Percentiles rank a stretch among this genome's conserved stretches.
Conservation (phyloP, 257 asterid genomes). For the Fraxinus quadrangulata region DNA sequence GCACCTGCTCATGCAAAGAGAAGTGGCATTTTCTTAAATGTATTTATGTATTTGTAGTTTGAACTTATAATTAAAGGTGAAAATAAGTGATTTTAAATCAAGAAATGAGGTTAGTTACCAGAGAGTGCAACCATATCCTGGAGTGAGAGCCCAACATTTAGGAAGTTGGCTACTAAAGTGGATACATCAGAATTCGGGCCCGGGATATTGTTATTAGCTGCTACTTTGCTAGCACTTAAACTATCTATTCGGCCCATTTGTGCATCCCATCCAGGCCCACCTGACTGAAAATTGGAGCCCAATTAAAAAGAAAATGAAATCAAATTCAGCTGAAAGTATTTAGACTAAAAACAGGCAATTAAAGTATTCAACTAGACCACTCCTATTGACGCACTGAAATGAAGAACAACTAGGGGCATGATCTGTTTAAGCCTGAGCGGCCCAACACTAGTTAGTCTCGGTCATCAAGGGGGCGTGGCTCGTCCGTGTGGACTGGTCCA, state of each 20-base stretch:
- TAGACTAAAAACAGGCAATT: not conserved
- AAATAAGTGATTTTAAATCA: not conserved
- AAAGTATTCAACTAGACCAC: no score
- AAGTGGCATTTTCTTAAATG: not conserved
- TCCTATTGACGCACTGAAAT: not conserved
- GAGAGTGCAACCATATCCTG: conserved; percentile 79
- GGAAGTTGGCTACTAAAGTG: conserved; percentile 61
- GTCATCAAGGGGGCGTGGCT: no score
- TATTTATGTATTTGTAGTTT: not conserved
- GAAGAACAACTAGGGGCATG: not conserved
- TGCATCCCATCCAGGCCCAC: conserved; percentile 86
- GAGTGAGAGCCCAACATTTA: conserved; percentile 62
- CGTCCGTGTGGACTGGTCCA: no score
- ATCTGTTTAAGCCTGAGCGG: no score
- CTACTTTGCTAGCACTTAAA: conserved; percentile 53
- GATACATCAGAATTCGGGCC: conserved; percentile 71
- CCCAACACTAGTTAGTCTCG: no score
- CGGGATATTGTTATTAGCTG: conserved; percentile 69
- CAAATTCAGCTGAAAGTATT: not conserved
- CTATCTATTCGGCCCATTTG: conserved; percentile 81
- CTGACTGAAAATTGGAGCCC: conserved; percentile 48
- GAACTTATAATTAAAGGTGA: no score
- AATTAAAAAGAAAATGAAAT: not conserved
- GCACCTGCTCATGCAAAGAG: conserved; percentile 48
- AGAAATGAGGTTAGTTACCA: conserved; percentile 40